Base-by-base conservation (phyloP, 2,329 filamentous ascomycete species). In the Chrysoporthe puriensis region DNA sequence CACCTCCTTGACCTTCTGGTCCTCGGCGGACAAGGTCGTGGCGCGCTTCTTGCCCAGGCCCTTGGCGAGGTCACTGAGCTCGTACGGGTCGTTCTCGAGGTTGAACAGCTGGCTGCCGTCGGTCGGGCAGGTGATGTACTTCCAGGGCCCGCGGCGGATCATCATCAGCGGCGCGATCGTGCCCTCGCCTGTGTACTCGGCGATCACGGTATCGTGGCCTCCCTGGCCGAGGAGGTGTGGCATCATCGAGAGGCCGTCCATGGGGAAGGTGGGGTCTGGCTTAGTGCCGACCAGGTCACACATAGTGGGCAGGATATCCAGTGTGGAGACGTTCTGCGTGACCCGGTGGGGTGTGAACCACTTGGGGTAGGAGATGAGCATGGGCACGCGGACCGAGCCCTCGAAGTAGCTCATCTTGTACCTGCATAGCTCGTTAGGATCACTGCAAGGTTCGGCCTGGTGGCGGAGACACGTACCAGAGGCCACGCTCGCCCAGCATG, bases 401-500 rank as follows among this genome's bases (percentile, higher is more conserved):
- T 97, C 94, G 74, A 94, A 97, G 86, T 96, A 97, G 76, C 89
- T 93, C 94, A 97, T 97, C 85, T 97, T 97, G 84, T 97, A 26
- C 26, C 26, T 26, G 26, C 26, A 26, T 26, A 26, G 26, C 26
- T 26, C 26, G 26, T 26, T 26, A 26, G 26, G 26, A 26, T 26
- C 26, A 26, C 26, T 26, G 26, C 26, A 26, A 26, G 26, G 26
- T 26, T 26, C 26, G 26, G 26, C 26, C 26, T 26, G 26, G 26
- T 26, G 26, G 26, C 26, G 26, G 26, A 26, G 26, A 26, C 26
- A 26, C 26, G 26, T 26, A 94, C 94, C 94, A 97, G 59, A 97
- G 83, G 6, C 92, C 91, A 64, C 93, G 90, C 83, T 97, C 94
- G 68, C 94, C 94, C 8, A 97, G 87, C 94, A 97, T 97, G 79